phyloP scores from a whole-genome alignment of 2,329 filamentous ascomycete species.

The Xylariales sp. region DNA sequence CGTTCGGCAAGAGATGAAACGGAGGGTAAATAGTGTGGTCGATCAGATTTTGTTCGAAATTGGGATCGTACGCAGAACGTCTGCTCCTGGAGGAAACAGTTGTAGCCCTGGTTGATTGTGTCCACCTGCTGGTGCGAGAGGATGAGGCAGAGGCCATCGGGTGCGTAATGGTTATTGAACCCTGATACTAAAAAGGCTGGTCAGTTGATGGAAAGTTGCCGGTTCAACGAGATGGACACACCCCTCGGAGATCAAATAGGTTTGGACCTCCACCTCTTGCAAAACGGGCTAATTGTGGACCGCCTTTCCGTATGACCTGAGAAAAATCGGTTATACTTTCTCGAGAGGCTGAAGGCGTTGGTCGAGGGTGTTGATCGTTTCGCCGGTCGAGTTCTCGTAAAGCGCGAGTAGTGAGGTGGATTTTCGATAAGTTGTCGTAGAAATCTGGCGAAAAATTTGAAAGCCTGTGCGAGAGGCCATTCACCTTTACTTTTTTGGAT shows the following conservation, averaged over 20 bases:
- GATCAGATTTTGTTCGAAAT: slow-evolving; percentile 19
- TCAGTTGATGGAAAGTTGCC: background rate
- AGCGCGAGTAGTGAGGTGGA: slow-evolving; percentile 19
- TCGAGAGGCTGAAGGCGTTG: no score
- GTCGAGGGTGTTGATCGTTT: slow-evolving; percentile 8
- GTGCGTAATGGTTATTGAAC: background rate
- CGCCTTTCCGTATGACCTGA: no score
- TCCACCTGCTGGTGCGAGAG: slow-evolving; percentile 10
- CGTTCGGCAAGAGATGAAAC: slow-evolving; percentile 1
- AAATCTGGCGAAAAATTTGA: slow-evolving; percentile 19
- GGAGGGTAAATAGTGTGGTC: slow-evolving; percentile 17
- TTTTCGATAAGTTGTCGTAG: slow-evolving; percentile 20
- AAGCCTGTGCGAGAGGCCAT: background rate
- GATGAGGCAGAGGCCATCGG: slow-evolving; percentile 2
- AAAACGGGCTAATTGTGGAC: slow-evolving; percentile 7
- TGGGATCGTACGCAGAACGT: slow-evolving; percentile 19
- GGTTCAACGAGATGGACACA: no score
- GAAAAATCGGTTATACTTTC: no score
- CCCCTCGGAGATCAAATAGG: background rate
- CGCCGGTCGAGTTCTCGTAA: slow-evolving; percentile 21
- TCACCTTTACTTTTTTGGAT: background rate
- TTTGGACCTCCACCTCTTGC: slow-evolving; percentile 25
- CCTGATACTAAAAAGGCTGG: background rate
- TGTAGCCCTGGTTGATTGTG: slow-evolving; percentile 9
- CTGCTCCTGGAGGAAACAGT: slow-evolving; percentile 9